phyloP scores from a whole-genome alignment of 2,329 filamentous ascomycete species.

The Fusarium beomiforme region DNA sequence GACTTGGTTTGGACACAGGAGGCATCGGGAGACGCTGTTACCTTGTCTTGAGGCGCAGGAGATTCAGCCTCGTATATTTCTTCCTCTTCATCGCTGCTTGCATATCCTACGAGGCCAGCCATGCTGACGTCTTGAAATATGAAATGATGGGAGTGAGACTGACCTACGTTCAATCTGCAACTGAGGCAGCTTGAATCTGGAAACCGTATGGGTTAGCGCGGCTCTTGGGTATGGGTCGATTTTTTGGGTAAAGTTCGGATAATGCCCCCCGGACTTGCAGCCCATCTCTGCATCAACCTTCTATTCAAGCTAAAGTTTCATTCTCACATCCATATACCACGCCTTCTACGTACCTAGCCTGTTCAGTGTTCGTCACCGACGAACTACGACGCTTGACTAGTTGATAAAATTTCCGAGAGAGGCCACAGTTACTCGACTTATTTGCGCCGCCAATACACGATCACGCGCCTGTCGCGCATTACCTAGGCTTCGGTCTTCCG shows the following conservation, averaged over 20 bases:
- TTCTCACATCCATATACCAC: conserved; percentile 2
- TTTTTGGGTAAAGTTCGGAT: conserved; percentile 18
- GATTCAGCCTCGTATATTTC: conserved; percentile 40
- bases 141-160: conserved; percentile 2
- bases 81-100: conserved; percentile 63
- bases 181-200: conserved; percentile 21
- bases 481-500: conserved; percentile 32
- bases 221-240: conserved; percentile 1
- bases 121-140: conserved; percentile 36
- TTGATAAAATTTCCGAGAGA: background rate
- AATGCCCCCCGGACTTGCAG: conserved; percentile 16
- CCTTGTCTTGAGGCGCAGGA: conserved; percentile 5
- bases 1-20: background rate
- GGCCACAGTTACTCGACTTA: background rate
- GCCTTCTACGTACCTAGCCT: conserved; percentile 17
- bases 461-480: conserved; percentile 34
- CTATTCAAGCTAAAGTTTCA: conserved; percentile 20
- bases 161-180: background rate
- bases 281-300: conserved; percentile 19
- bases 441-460: conserved; percentile 17
- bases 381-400: background rate
- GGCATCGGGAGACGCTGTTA: background rate
- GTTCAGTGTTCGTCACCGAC: background rate
- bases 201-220: conserved; percentile 35
- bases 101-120: conserved; percentile 61